A percentile compares a stretch with the other conserved stretches of the same genome.
Conservation (phyloP, 352 stramenopile genomes). For the Pythium chondricola region DNA sequence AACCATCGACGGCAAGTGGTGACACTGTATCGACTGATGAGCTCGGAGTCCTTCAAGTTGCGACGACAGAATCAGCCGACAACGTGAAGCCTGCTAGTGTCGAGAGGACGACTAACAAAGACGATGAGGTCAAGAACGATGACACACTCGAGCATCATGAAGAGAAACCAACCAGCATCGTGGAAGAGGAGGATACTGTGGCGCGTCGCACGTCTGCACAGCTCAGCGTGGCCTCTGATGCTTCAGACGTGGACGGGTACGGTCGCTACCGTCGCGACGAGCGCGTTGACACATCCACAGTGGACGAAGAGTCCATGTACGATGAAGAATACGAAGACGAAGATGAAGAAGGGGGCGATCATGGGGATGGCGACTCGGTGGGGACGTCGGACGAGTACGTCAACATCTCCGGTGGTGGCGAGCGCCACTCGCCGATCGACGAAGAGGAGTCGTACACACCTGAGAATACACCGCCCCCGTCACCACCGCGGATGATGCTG, state of each 20-base stretch:
- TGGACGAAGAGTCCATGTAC: conserved; percentile 20
- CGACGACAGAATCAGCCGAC: too few species aligned
- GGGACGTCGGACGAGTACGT: conserved; percentile 17
- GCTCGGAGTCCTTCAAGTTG: not conserved
- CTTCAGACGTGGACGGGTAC: not conserved
- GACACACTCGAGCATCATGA: not conserved
- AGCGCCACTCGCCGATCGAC: conserved; percentile 1
- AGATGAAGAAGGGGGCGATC: not conserved
- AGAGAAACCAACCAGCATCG: not conserved
- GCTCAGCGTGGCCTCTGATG: not conserved
- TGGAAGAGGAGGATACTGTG: not conserved
- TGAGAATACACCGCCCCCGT: conserved; percentile 16
- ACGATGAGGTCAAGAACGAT: not conserved
- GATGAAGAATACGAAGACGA: conserved; percentile 11
- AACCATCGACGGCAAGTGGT: not conserved
- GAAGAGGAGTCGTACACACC: conserved; percentile 16
- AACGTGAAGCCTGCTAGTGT: too few species aligned
- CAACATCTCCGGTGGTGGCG: conserved; percentile 7
- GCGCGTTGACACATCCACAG: conserved; percentile 18
- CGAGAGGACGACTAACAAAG: too few species aligned
- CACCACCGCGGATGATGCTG: conserved; percentile 1
- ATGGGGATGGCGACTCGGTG: not conserved
- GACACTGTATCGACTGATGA: too few species aligned
- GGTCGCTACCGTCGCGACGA: conserved; percentile 6
- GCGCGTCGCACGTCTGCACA: conserved; percentile 5